Evolutionary conservation across 192 early-diverging fungal species (phyloP), one percentile per base, ranked within the genome.

Genomic region (Backusella macrospora): DNA sequence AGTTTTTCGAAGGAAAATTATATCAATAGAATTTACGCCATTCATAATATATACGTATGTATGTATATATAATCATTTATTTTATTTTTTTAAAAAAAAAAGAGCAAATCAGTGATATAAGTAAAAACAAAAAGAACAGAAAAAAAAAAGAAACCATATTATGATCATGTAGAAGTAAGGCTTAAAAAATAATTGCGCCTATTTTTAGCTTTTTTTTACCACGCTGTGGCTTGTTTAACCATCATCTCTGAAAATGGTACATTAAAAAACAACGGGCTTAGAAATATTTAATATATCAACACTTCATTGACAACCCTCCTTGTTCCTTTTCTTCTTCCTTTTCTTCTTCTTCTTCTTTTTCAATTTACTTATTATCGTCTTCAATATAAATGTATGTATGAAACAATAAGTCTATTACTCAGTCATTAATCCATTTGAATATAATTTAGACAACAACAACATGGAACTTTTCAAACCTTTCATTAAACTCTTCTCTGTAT

Each of bases 201-300:
- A 59, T 59, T 59, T 59, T 59, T 59, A 59, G 52, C 52, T 10
- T 23, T 10, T 59, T 59, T 55, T 59, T 59, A 59, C 52, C 52
- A 59, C 52, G 52, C 52, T 59, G 52, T 59, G 52, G 52, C 52
- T 59, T 26, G 52, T 26, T 59, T 12, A 23, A 59, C 52, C 52
- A 59, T 59, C 2, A 59, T 23, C 26, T 59, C 52, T 59, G 23
- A 59, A 59, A 59, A 26, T 59, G 4, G 52, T 26, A 59, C 9
- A 12, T 12, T 23, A 7, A 59, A 12, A 59, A 23, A 18, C 29
- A 34, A 34, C 8, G 52, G 52, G 52, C 52, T 59, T 59, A 59
- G 52, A 59, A 59, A 59, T 13, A 59, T 59, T 59, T 59, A 23
- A 59, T 59, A 59, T 13, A 59, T 1, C 52, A 59, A 59, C 8